These are phyloP conservation scores for Iris macrosiphon DNA, from an alignment of 106 monocot genomes.

Conservation along the genomic window DNA sequence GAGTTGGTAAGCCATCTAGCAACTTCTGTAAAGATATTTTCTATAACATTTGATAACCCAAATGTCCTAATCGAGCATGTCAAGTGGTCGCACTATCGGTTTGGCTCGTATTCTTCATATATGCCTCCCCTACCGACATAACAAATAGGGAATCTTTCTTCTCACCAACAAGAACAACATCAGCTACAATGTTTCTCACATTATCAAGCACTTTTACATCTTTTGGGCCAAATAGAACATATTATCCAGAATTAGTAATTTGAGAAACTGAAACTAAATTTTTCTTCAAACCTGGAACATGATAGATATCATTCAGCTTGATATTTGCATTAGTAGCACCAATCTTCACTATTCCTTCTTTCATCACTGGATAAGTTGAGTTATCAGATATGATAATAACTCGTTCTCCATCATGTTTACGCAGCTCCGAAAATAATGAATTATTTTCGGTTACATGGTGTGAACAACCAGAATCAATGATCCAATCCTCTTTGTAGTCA, in stretches of 20 bases:
- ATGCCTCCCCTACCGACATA: not conserved
- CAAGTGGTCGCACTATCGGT: not conserved
- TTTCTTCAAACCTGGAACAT: constrained; percentile 9
- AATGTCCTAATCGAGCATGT: no score
- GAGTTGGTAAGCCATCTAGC: no score
- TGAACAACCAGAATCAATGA: constrained; percentile 9
- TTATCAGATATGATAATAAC: constrained; percentile 1
- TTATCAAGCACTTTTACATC: constrained; percentile 1
- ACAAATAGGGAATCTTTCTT: constrained; percentile 7
- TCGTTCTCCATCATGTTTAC: constrained; percentile 1
- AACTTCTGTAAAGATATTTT: no score
- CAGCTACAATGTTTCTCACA: not conserved
- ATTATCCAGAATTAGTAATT: constrained; percentile 9
- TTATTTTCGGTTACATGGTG: constrained; percentile 4
- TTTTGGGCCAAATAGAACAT: constrained; percentile 7
- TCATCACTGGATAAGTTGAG: not conserved
- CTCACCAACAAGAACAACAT: constrained; percentile 4
- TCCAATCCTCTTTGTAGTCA: constrained; percentile 4
- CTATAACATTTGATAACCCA: no score
- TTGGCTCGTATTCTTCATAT: constrained; percentile 3
- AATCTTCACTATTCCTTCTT: constrained; percentile 1
- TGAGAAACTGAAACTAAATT: constrained; percentile 8
- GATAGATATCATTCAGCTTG: constrained; percentile 4
- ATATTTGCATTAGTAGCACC: not conserved
- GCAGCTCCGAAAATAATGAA: constrained; percentile 5